These are phyloP conservation scores for Nepenthes gracilis DNA, from an alignment of 148 eudicot genomes.

Conservation along the genomic window DNA sequence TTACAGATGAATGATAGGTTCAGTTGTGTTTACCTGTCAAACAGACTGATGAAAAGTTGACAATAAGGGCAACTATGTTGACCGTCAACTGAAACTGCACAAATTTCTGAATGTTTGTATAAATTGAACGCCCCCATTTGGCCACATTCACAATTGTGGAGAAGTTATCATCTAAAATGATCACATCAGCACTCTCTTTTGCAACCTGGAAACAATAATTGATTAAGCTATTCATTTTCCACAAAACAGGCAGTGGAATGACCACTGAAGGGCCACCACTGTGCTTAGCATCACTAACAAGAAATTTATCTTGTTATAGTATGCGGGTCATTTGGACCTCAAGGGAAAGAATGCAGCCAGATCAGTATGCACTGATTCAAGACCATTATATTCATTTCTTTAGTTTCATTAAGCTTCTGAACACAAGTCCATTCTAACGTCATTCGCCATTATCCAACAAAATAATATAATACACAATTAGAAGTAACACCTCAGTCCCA, in stretches of 20 bases:
- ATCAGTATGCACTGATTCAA: too few relatives aligned
- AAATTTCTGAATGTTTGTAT: conserved; percentile 75
- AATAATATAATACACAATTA: background rate
- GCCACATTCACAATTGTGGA: conserved; percentile 79
- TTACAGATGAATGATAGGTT: background rate
- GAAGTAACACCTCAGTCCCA: conserved; percentile 61
- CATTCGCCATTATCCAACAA: background rate
- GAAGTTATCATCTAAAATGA: conserved; percentile 80
- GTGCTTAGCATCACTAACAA: too few relatives aligned
- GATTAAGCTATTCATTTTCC: background rate
- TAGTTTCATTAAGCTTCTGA: too few relatives aligned
- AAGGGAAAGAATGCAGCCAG: too few relatives aligned
- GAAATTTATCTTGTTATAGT: too few relatives aligned
- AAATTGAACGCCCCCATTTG: conserved; percentile 87
- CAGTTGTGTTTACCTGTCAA: conserved; percentile 50
- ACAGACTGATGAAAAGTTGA: conserved; percentile 84
- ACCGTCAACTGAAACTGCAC: conserved; percentile 90
- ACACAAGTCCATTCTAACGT: too few relatives aligned
- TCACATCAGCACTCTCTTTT: conserved; percentile 91
- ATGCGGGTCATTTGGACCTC: too few relatives aligned
- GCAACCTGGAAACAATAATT: conserved; percentile 46
- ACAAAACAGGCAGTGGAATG: too few relatives aligned
- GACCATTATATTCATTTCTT: too few relatives aligned
- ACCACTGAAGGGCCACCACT: too few relatives aligned
- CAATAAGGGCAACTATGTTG: conserved; percentile 69